Conservation (phyloP, 1,284 basidiomycete species). For the Pisolithus thermaeus region DNA sequence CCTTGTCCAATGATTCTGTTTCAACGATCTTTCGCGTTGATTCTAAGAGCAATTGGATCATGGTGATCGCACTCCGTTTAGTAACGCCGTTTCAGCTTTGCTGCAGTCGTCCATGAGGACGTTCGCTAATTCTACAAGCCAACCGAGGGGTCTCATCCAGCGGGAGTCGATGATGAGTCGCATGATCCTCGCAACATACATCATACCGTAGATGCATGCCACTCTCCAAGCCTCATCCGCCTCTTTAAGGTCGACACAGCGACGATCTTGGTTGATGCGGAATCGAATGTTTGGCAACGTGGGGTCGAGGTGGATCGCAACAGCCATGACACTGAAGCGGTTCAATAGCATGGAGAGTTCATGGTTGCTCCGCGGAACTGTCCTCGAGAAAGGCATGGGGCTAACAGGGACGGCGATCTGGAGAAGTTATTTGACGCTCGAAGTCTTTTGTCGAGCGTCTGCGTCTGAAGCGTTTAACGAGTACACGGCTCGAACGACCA, state of each 20-base stretch:
- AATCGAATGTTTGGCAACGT: too few species aligned
- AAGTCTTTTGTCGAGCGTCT: constrained; percentile 32
- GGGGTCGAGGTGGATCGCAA: too few species aligned
- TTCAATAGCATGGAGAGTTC: constrained; percentile 84
- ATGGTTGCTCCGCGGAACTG: constrained; percentile 44
- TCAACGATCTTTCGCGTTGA: constrained; percentile 59
- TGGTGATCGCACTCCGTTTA: constrained; percentile 26
- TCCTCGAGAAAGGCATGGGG: constrained; percentile 58
- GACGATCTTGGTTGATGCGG: too few species aligned
- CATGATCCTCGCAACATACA: too few species aligned
- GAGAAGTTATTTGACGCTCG: too few species aligned
- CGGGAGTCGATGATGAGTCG: constrained; percentile 52
- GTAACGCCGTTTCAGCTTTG: constrained; percentile 15
- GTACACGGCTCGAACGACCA: constrained; percentile 63
- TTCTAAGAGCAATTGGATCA: constrained; percentile 51
- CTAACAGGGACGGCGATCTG: constrained; percentile 75
- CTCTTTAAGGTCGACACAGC: too few species aligned
- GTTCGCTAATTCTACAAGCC: constrained; percentile 63
- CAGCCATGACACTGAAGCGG: constrained; percentile 66
- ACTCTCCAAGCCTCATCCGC: too few species aligned
- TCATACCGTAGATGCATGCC: too few species aligned
- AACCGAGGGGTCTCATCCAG: constrained; percentile 55
- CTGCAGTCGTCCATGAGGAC: constrained; percentile 55
- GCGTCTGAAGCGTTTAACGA: constrained; percentile 23
- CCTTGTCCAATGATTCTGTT: constrained; percentile 39